Conservation (phyloP, 2,329 filamentous ascomycete genomes). For the Scedosporium dehoogii region DNA sequence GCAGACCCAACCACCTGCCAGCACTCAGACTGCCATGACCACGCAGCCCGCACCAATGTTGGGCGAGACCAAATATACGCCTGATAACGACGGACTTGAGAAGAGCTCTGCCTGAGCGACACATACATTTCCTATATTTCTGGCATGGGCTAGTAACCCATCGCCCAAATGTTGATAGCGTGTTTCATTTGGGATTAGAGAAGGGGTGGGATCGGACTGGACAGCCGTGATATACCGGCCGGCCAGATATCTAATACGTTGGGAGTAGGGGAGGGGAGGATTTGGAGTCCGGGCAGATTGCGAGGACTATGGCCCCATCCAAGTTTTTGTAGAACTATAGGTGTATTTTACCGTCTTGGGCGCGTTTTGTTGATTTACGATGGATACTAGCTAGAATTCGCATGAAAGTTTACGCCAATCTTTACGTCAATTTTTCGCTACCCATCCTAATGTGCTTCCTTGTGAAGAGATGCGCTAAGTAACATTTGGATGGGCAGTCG, state of each 20-base stretch:
- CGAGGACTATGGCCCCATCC: background rate
- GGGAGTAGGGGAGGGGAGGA: background rate
- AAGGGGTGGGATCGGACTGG: background rate
- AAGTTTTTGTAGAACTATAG: background rate
- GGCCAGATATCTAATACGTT: background rate
- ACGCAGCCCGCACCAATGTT: slow-evolving; percentile 45
- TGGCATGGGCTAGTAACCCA: background rate
- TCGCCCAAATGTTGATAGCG: background rate
- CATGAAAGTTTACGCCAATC: background rate
- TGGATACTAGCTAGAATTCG: background rate
- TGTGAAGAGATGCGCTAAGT: background rate
- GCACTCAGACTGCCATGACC: slow-evolving; percentile 48
- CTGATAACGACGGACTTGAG: slow-evolving; percentile 41
- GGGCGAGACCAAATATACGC: slow-evolving; percentile 61
- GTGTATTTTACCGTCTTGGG: background rate
- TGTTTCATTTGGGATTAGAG: background rate
- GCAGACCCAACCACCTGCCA: slow-evolving; percentile 45
- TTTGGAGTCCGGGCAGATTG: slow-evolving; percentile 1
- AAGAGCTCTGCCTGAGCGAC: background rate
- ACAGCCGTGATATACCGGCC: background rate
- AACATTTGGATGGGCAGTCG: background rate
- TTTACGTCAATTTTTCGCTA: background rate
- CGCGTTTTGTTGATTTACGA: background rate
- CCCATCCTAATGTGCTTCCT: background rate
- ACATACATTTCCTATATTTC: background rate